Evolutionary conservation across 106 monocot genomes (phyloP).

Genomic region (Xerophyta viscosa): DNA sequence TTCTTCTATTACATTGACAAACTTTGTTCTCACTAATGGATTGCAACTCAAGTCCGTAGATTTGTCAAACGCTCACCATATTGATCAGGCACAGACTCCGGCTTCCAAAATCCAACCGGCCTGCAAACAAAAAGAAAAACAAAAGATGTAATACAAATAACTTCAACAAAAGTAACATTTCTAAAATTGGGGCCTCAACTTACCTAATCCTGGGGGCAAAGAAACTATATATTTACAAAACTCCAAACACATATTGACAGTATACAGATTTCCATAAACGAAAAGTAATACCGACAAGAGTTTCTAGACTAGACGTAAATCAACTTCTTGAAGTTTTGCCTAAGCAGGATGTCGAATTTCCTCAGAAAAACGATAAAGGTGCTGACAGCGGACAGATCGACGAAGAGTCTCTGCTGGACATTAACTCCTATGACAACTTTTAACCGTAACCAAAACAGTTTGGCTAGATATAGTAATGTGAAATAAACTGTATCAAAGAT

Average conservation of each 20-base stretch:
- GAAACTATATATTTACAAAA: too few relatives aligned
- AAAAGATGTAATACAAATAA: not conserved
- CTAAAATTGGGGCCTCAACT: too few relatives aligned
- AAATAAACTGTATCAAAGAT: not conserved
- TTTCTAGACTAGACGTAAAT: too few relatives aligned
- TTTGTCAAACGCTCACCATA: constrained; percentile 13
- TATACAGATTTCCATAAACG: too few relatives aligned
- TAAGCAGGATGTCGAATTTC: constrained; percentile 26
- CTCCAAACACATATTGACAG: too few relatives aligned
- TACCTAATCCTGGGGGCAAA: too few relatives aligned
- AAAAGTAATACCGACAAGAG: too few relatives aligned
- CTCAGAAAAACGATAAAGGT: constrained; percentile 24
- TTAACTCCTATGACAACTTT: constrained; percentile 27
- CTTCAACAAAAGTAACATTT: not conserved
- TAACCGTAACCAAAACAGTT: not conserved
- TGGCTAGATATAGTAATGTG: not conserved
- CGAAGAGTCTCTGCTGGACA: constrained; percentile 18
- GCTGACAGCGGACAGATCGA: constrained; percentile 9
- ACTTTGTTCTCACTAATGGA: too few relatives aligned
- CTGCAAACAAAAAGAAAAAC: not conserved
- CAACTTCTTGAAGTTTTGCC: constrained; percentile 3
- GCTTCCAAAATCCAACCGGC: constrained; percentile 24
- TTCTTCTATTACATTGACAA: too few relatives aligned
- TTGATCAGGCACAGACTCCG: constrained; percentile 19
- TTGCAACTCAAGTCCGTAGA: not conserved